Evolutionary conservation across 352 stramenopile genomes (phyloP).

Genomic region (Globisporangium echinulatum): DNA sequence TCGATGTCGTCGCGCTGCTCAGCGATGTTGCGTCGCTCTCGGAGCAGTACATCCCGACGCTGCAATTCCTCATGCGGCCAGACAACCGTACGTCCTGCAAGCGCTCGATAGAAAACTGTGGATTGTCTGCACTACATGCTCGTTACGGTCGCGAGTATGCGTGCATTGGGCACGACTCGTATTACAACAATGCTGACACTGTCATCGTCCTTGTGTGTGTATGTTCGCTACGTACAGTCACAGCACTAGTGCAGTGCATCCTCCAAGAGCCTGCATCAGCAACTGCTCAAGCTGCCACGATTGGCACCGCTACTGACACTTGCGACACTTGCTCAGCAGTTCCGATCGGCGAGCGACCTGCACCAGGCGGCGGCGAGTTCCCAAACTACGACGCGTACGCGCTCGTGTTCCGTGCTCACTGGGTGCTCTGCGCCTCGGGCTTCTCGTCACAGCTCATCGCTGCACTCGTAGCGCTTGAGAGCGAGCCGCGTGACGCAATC

Average conservation of each 20-base stretch:
- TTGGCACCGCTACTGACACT: too few relatives aligned
- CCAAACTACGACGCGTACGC: slow-evolving; percentile 59
- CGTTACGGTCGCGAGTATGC: not conserved
- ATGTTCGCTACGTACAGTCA: slow-evolving; percentile 17
- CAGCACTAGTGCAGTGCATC: slow-evolving; percentile 37
- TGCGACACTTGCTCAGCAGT: not conserved
- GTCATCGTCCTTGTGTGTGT: too few relatives aligned
- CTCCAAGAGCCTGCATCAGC: slow-evolving; percentile 31
- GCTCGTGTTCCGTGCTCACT: slow-evolving; percentile 51
- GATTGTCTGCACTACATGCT: slow-evolving; percentile 1
- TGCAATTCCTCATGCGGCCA: slow-evolving; percentile 54
- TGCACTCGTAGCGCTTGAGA: slow-evolving; percentile 43
- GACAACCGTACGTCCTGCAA: slow-evolving; percentile 38
- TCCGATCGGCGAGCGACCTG: slow-evolving; percentile 7
- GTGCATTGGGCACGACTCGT: not conserved
- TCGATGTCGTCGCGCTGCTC: slow-evolving; percentile 45
- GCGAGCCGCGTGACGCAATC: slow-evolving; percentile 18
- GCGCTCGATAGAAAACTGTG: not conserved
- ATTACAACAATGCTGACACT: too few relatives aligned
- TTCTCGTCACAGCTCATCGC: slow-evolving; percentile 61
- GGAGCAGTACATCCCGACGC: slow-evolving; percentile 49
- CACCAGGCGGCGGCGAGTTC: slow-evolving; percentile 17
- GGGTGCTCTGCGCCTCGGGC: slow-evolving; percentile 48
- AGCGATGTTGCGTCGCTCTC: slow-evolving; percentile 39
- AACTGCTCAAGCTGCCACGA: not conserved